Base-by-base conservation (phyloP, 441 rosid species). In the Adansonia grandidieri region DNA sequence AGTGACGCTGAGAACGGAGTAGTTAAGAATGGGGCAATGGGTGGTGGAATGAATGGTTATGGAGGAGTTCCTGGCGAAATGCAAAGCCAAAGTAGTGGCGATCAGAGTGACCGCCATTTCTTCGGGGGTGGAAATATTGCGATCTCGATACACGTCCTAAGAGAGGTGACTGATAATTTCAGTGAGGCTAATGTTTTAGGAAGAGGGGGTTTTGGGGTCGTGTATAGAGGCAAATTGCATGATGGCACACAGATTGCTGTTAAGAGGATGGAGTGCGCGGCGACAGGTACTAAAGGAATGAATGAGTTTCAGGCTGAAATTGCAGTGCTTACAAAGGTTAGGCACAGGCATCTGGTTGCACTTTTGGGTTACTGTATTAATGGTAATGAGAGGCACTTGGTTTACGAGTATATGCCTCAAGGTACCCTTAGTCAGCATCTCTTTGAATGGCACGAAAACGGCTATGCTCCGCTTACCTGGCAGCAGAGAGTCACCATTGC, bases 131-230 rank as follows among this genome's bases (percentile, higher is more conserved):
- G 96, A 72, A 94, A 86, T 75, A 89, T 84, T 63, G 80, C 82
- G 5, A 86, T 95, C 78, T 86, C 98, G 0, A 88, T 95, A 22
- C 87, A 93, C 56, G 91, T 93, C 60, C 91, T 95, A 57, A 85
- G 92, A 22, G 88, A 92, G 72, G 98, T 91, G 74, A 95, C 98
- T 0, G 68, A 88, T 60, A 88, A 95, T 60, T 95, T 95, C 84
- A 88, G 88, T 1, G 96, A 90, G 73, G 74, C 76, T 3, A 92
- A 91, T 62, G 77, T 95, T 22, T 71, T 95, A 79, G 98, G 98
- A 0, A 87, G 83, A 82, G 98, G 98, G 5, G 98, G 98, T 53
- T 95, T 95, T n/a, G 98, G 98, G n/a, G 92, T 90, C 37, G 99
- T 95, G 20, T 95, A 95, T 42, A 86, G 81, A 15, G 99, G 99